Evolutionary conservation across 768 basidiomycete genomes (phyloP).

Genomic region (Lactarius pseudohatsudake): DNA sequence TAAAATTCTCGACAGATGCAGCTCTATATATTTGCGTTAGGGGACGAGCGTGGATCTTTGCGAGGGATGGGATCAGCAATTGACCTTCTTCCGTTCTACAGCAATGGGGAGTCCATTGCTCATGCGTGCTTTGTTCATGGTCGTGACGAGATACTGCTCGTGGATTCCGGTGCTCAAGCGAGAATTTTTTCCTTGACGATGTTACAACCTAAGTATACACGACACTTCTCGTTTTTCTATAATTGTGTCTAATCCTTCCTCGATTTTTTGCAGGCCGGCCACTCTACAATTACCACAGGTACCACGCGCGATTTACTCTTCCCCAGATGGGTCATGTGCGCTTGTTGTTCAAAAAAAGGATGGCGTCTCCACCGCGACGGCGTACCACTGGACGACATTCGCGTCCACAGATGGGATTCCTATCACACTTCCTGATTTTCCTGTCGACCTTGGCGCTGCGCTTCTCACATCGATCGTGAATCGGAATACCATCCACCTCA

Average conservation of each 20-base stretch:
- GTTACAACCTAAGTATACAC: constrained; percentile 49
- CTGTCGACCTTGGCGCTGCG: constrained; percentile 4
- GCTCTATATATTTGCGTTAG: constrained; percentile 33
- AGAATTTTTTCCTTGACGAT: constrained; percentile 54
- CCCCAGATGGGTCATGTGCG: constrained; percentile 56
- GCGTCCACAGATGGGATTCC: constrained; percentile 47
- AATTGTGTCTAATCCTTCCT: too few species aligned
- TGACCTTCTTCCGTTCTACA: constrained; percentile 46
- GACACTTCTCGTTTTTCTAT: too few species aligned
- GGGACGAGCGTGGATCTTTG: constrained; percentile 43
- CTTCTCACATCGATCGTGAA: neutral
- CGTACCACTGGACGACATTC: constrained; percentile 57
- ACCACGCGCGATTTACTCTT: constrained; percentile 38
- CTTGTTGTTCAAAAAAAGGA: constrained; percentile 36
- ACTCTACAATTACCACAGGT: constrained; percentile 30
- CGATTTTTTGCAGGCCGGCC: too few species aligned
- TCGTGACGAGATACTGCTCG: constrained; percentile 50
- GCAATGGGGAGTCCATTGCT: constrained; percentile 31
- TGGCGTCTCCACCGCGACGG: constrained; percentile 31
- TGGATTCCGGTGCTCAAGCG: constrained; percentile 45
- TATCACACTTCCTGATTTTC: constrained; percentile 31
- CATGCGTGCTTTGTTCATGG: constrained; percentile 47
- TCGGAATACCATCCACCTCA: neutral
- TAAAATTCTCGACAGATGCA: constrained; percentile 26
- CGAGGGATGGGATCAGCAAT: constrained; percentile 41